Base-by-base conservation (phyloP, 1,139 yeast species). In the Petasospora rhodanensis region DNA sequence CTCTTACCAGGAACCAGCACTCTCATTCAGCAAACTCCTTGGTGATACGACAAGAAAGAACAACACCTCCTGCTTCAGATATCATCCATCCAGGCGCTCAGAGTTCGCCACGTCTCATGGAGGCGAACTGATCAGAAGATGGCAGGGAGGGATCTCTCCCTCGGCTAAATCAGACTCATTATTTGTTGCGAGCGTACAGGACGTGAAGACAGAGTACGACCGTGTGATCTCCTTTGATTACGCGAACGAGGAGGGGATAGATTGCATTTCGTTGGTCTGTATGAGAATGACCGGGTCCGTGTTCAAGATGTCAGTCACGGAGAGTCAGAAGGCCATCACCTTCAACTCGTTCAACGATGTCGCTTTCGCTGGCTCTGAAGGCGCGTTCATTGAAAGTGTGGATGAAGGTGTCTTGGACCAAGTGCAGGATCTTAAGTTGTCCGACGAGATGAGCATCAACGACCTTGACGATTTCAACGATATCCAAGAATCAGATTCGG, bases 221-320 rank as follows among this genome's bases (percentile, higher is more conserved):
- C 70, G 89, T 46, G 94, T 87, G 3, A 76, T 82, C 0, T 80
- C 95, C 1, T 86, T 81, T 58, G 96, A 87, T 54, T 87, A 86
- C 54, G 79, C 85, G 1, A 79, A 78, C 46, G 64, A 63, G 17
- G 37, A 35, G 11, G 46, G 47, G 14, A 68, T 74, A 0, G 66
- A 74, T 24, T 37, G 42, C 7, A 48, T 62, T 6, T 56, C 60
- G 31, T 70, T 84, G 43, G 78, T 87, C 22, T 87, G 96, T 56
- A 82, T 87, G 82, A 66, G 95, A 43, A 94, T 85, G 51, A 81
- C 94, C 2, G 96, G 96, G 2, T 80, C 85, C 30, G 80, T 86
- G 0, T 87, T 83, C 57, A 66, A 84, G 40, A 84, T 84, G 91
- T 73, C 80, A 0, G 83, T 79, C 1, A 63, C 67, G 2, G 93